Conservation (phyloP, 805 yeast genomes). For the Clavispora phyllophila region DNA sequence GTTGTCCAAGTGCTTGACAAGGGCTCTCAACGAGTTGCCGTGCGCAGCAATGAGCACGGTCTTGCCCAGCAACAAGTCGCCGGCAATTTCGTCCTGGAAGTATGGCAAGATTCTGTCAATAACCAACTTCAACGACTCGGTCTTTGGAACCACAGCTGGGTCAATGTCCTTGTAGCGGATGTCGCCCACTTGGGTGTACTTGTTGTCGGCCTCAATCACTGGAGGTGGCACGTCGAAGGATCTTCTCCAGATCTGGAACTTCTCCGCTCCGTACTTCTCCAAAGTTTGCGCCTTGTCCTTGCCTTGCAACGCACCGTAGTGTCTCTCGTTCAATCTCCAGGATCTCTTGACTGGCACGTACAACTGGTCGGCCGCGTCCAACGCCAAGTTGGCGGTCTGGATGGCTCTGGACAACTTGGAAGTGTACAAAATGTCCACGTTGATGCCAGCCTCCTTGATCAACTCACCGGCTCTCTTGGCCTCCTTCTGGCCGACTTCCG, state of each 20-base stretch:
- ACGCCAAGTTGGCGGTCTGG: conserved; percentile 94
- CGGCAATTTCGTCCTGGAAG: conserved; percentile 91
- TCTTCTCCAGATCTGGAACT: conserved; percentile 97
- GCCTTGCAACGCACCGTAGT: conserved; percentile 98
- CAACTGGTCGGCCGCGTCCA: conserved; percentile 81
- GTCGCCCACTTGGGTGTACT: conserved; percentile 83
- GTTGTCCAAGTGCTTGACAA: conserved; percentile 91
- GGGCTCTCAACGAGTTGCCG: conserved; percentile 97
- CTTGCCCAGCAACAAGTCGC: conserved; percentile 79
- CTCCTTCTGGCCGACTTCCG: conserved; percentile 81
- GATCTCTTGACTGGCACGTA: conserved; percentile 90
- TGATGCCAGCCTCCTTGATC: conserved; percentile 77
- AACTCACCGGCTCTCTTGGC: conserved; percentile 92
- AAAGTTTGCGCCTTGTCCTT: conserved; percentile 94
- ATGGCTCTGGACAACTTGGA: conserved; percentile 91
- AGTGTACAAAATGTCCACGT: conserved; percentile 86
- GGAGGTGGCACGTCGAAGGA: conserved; percentile 97
- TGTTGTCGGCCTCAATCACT: conserved; percentile 65
- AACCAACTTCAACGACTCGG: conserved; percentile 91
- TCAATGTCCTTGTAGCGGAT: conserved; percentile 81
- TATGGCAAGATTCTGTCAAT: conserved; percentile 95
- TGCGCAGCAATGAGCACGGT: conserved; percentile 93
- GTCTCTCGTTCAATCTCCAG: conserved; percentile 99
- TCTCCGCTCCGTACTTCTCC: conserved; percentile 81
- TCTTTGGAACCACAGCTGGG: conserved; percentile 82